Percentiles rank a stretch among this genome's conserved stretches.
These are phyloP conservation scores for Backusella tuberculispora DNA, from an alignment of 192 early-diverging fungal species.

Conservation along the genomic window DNA sequence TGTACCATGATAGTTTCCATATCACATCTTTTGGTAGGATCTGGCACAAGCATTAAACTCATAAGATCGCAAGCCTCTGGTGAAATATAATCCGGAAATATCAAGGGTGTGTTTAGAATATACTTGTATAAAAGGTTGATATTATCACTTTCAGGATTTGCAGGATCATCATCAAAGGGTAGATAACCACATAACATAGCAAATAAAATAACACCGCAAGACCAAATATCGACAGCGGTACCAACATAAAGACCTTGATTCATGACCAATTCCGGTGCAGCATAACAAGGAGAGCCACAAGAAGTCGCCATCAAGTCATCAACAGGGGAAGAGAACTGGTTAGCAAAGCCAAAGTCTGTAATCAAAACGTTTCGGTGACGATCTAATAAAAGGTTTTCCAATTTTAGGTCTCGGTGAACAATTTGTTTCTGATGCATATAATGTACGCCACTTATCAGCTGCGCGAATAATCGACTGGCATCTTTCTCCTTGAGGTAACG, in stretches of 20 bases:
- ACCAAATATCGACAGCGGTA: conserved; percentile 97
- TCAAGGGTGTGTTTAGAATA: conserved; percentile 78
- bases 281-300: conserved; percentile 98
- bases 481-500: conserved; percentile 92
- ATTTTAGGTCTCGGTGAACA: conserved; percentile 96
- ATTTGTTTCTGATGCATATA: conserved; percentile 94
- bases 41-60: conserved; percentile 87
- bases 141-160: conserved; percentile 89
- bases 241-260: conserved; percentile 95
- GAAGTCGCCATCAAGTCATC: conserved; percentile 90
- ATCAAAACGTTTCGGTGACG: conserved; percentile 91
- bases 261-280: conserved; percentile 97
- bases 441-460: conserved; percentile 89
- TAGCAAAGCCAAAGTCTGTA: conserved; percentile 99
- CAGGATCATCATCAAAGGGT: conserved; percentile 90
- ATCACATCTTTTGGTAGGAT: conserved; percentile 75
- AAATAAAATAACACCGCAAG: conserved; percentile 97
- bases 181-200: conserved; percentile 91
- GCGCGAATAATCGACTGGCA: conserved; percentile 89
- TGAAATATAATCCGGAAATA: conserved; percentile 90
- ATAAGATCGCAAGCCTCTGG: conserved; percentile 78
- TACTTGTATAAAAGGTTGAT: conserved; percentile 84
- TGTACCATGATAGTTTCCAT: conserved; percentile 81
- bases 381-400: conserved; percentile 94
- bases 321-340: conserved; percentile 73